Base-by-base conservation (phyloP, 2,329 filamentous ascomycete species). In the Calonectria pteridis region DNA sequence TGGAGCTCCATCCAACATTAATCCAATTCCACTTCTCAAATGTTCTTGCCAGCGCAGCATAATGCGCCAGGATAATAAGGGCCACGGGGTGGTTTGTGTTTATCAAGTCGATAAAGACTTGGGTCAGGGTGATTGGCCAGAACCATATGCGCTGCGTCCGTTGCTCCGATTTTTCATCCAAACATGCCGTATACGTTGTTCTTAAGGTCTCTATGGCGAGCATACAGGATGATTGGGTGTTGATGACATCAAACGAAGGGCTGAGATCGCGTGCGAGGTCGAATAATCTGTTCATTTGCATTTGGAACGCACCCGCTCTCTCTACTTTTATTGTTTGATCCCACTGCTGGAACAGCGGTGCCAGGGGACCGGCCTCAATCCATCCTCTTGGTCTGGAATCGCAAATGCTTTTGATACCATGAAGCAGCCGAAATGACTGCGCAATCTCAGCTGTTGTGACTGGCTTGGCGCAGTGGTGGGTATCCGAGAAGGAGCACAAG, bases 341-440 rank as follows among this genome's bases (percentile, higher is more conserved):
- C 26, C 67, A 28, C 9, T 33, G 26, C 16, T 72, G 51, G 0
- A 77, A 29, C n/a, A 77, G 51, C 1, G 75, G 69, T 10, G 71
- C 69, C 31, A 77, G 20, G 0, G 73, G 71, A 0, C 75, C 75
- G 14, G 70, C 71, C 9, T 68, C 28, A n/a, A 43, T 59, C 75
- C 75, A 77, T 31, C 64, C 50, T 69, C 73, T 72, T 1, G 75
- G 75, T 16, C 69, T 75, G 11, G 62, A 50, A 13, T 67, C 71
- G 23, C 68, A 74, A 11, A 77, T 77, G 14, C 66, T 74, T n/a
- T 74, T 75, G 10, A 77, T 71, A 0, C 75, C 75, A 1, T 77
- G 75, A 0, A 77, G 73, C 9, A 77, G 75, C 28, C 64, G 65
- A 43, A 77, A 77, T 1, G 75, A 72, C 35, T 77, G 75, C 1